Base-by-base conservation (phyloP, 2,329 filamentous ascomycete genomes). In the Fusarium xylarioides region DNA sequence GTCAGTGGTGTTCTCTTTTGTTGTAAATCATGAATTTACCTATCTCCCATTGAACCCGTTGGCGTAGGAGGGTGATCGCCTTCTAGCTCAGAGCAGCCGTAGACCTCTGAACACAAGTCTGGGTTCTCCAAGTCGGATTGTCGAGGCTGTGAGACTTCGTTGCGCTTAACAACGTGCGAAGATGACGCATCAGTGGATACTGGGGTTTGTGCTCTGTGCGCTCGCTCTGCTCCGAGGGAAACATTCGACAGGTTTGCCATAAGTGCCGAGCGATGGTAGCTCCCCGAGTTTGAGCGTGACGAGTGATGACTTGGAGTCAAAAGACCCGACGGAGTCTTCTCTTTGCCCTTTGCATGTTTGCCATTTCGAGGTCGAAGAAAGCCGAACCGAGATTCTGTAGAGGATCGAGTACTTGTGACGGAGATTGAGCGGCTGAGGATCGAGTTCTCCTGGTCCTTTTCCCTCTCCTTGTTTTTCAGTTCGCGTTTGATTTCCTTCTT, bases 401-500 rank as follows among this genome's bases (percentile, higher is more conserved):
- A 83, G 1, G 85, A 86, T 18, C 81, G 77, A 4, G 84, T 85
- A 65, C 84, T 85, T n/a, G 82, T 81, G 12, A 82, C 83, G 5
- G 86, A 87, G 16, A 81, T 78, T 1, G 84, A 85, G 11, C 80
- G 77, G 28, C 74, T 70, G 16, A 77, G 75, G 40, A 79, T 79
- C 21, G 76, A 71, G n/a, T 63, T 73, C 19, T 67, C 59, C 11
- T 49, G 47, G 11, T 74, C 68, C 8, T 47, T 66, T 9, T 73
- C 67, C 38, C 68, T 64, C 50, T 74, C 54, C 64, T 78, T 69
- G 69, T 68, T 78, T 21, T 79, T 77, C 61, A 80, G 78, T 32
- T 80, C 78, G 34, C 77, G 83, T 47, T 75, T 76, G 58, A 71
- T 79, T 68, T 85, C 85, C 74, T 88, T 89, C 53, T 84, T 85